These are phyloP conservation scores for Fulvia fulva DNA, from an alignment of 2,329 filamentous ascomycete species.

Conservation along the genomic window DNA sequence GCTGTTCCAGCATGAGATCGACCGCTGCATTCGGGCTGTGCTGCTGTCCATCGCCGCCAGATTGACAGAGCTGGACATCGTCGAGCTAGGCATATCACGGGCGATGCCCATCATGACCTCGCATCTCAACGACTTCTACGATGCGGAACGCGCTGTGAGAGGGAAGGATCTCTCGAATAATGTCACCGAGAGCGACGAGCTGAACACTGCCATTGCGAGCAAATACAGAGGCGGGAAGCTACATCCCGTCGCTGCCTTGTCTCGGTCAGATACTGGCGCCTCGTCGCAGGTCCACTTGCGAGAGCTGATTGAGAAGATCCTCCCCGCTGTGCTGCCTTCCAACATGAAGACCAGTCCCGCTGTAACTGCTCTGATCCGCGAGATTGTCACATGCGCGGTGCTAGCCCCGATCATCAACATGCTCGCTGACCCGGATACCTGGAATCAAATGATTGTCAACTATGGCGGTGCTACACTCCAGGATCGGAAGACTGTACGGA, in stretches of 20 bases:
- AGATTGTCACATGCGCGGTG: slow-evolving; percentile 91
- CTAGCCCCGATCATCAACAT: slow-evolving; percentile 75
- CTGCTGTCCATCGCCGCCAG: slow-evolving; percentile 68
- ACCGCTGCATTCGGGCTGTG: slow-evolving; percentile 70
- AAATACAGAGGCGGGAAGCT: slow-evolving; percentile 87
- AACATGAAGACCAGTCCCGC: slow-evolving; percentile 73
- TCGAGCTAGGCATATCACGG: slow-evolving; percentile 74
- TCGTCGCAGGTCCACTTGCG: slow-evolving; percentile 87
- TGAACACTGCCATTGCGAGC: slow-evolving; percentile 90
- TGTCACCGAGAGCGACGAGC: slow-evolving; percentile 92
- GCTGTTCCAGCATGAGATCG: slow-evolving; percentile 80
- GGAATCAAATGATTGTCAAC: slow-evolving; percentile 94
- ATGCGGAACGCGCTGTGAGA: slow-evolving; percentile 80
- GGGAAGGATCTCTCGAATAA: slow-evolving; percentile 83
- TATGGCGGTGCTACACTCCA: slow-evolving; percentile 72
- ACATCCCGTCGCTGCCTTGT: slow-evolving; percentile 78
- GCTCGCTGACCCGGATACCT: slow-evolving; percentile 87
- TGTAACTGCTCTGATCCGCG: slow-evolving; percentile 75
- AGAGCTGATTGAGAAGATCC: slow-evolving; percentile 64
- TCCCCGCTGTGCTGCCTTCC: slow-evolving; percentile 71
- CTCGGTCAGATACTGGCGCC: slow-evolving; percentile 77
- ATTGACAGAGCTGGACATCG: slow-evolving; percentile 72
- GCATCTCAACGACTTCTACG: slow-evolving; percentile 85
- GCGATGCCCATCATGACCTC: slow-evolving; percentile 83
- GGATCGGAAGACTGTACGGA: slow-evolving; percentile 90